Conservation (phyloP, 306 rosid genomes). For the Astragalus membranaceus region DNA sequence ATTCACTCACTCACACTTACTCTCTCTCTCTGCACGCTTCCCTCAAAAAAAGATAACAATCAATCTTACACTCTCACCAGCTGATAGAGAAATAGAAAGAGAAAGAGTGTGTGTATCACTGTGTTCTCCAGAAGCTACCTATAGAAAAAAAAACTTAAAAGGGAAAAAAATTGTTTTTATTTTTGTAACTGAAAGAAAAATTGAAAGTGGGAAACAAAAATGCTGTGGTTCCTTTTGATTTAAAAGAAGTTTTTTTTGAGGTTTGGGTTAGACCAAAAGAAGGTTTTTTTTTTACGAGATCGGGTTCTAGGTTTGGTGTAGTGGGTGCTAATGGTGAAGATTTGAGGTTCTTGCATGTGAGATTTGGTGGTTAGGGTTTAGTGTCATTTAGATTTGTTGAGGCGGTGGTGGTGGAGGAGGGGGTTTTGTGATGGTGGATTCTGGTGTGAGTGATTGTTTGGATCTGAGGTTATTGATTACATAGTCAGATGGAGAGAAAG, state of each 20-base stretch:
- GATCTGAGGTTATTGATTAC: constrained; percentile 71
- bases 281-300: constrained; percentile 39
- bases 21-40: constrained; percentile 49
- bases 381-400: constrained; percentile 7
- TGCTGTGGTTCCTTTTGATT: constrained; percentile 31
- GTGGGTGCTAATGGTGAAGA: constrained; percentile 41
- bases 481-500: constrained; percentile 52
- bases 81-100: constrained; percentile 20
- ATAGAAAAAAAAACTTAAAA: constrained; percentile 13
- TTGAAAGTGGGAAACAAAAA: constrained; percentile 14
- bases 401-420: neutral
- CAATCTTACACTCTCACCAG: constrained; percentile 32
- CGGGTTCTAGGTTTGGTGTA: constrained; percentile 41
- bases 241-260: neutral
- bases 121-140: constrained; percentile 5
- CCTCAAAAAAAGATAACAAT: constrained; percentile 38
- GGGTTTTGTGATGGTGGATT: constrained; percentile 48
- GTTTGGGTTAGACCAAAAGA: constrained; percentile 10
- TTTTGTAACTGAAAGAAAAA: neutral
- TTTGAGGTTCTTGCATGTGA: constrained; percentile 29
- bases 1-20: neutral
- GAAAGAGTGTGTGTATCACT: neutral
- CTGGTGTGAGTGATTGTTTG: constrained; percentile 45
- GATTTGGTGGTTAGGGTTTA: constrained; percentile 45
- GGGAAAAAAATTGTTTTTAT: neutral